Evolutionary conservation across 768 basidiomycete species (phyloP).

Genomic region (Lepiota brunneoincarnata): DNA sequence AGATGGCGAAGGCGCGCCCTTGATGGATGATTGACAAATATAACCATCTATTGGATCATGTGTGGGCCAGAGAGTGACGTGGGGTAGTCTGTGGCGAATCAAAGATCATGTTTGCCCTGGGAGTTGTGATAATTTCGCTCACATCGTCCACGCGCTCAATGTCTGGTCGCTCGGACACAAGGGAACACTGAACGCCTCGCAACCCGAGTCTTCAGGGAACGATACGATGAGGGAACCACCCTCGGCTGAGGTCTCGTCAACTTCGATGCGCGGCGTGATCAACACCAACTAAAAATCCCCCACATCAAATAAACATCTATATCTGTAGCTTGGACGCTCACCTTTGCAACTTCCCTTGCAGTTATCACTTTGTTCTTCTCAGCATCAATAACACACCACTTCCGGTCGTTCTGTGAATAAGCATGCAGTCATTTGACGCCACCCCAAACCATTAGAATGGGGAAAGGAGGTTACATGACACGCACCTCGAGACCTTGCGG

Average conservation of each 20-base stretch:
- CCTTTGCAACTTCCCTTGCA: slow-evolving; percentile 63
- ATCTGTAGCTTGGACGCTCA: slow-evolving; percentile 19
- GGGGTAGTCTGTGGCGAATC: slow-evolving; percentile 41
- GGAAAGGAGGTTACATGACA: slow-evolving; percentile 4
- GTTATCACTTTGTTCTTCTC: slow-evolving; percentile 55
- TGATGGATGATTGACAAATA: slow-evolving; percentile 47
- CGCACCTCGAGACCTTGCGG: slow-evolving; percentile 64
- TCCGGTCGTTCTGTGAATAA: slow-evolving; percentile 63
- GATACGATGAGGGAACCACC: slow-evolving; percentile 50
- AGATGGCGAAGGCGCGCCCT: slow-evolving; percentile 42
- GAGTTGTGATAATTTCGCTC: slow-evolving; percentile 20
- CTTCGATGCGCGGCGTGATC: slow-evolving; percentile 53
- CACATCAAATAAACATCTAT: background rate
- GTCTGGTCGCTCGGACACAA: slow-evolving; percentile 49
- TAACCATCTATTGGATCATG: slow-evolving; percentile 58
- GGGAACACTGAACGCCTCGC: slow-evolving; percentile 57
- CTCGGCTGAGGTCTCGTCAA: slow-evolving; percentile 40
- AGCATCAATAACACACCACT: slow-evolving; percentile 67
- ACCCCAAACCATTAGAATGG: background rate
- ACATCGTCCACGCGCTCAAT: slow-evolving; percentile 58
- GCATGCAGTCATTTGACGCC: background rate
- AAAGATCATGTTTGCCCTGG: background rate
- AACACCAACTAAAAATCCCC: slow-evolving; percentile 58
- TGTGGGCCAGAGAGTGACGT: slow-evolving; percentile 48
- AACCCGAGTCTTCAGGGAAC: slow-evolving; percentile 60